Evolutionary conservation across 768 basidiomycete species (phyloP), one percentile per base, ranked within the genome.

Genomic region (Hericium coralloides): DNA sequence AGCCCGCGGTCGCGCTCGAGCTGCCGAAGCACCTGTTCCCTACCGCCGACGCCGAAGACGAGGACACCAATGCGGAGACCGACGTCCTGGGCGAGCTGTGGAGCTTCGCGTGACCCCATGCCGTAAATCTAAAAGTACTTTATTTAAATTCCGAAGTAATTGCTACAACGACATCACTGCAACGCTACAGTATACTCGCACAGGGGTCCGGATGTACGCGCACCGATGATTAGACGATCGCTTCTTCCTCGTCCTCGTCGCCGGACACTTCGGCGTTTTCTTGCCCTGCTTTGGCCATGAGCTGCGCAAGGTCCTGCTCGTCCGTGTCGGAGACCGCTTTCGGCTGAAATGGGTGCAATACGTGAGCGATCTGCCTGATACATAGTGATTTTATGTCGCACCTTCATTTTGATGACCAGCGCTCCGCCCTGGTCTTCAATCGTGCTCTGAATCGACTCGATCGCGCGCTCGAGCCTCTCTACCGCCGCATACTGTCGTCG

Each of bases 321-420:
- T 99, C 97, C 4, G 90, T 91, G 70, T 98, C 97, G 23, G 92
- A 94, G 38, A 99, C 89, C 2, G 95, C 93, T 78, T 98, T 98
- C 59, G 97, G 97, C 93, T 97, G 63, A 49, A 43, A 17, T 49
- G 60, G 22, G 31, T 9, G 31, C 31, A 9, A 7, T 9, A 2
- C 10, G 25, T 17, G 31, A 10, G 38, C 12, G 37, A 39, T 15
- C 18, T 2, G 10, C 18, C 22, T 49, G 25, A 31, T 14, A 43
- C 5, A 8, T 15, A 39, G 36, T 15, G 22, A 52, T 14, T 25
- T 43, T 10, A 39, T 10, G 37, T 63, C 73, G 48, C 59, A 90
- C 94, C 84, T 92, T 95, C 95, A 99, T 98, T 78, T 98, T 98
- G 38, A 99, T 87, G 36, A 89, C 78, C 57, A 98, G 76, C 49